These are phyloP conservation scores for Pholiota conissans DNA, from an alignment of 768 basidiomycete genomes.

Conservation along the genomic window DNA sequence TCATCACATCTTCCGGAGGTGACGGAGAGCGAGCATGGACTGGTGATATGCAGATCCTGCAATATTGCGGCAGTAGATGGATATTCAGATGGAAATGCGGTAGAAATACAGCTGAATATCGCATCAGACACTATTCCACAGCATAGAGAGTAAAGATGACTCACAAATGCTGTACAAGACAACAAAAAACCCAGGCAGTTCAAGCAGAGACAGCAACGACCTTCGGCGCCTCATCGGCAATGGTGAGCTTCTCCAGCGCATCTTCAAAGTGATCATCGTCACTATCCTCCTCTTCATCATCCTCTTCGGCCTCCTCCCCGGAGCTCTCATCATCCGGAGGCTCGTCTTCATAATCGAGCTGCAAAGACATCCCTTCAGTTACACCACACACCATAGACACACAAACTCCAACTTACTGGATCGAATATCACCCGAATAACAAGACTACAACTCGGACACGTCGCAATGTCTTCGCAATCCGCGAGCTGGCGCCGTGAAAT, in stretches of 20 bases:
- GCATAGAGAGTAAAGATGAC: background rate
- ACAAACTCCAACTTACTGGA: constrained; percentile 81
- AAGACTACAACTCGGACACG: constrained; percentile 94
- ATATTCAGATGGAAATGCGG: background rate
- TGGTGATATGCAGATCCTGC: background rate
- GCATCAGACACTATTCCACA: background rate
- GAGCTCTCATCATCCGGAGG: constrained; percentile 53
- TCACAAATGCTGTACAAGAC: constrained; percentile 2
- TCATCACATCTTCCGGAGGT: no score
- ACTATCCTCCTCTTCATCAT: constrained; percentile 37
- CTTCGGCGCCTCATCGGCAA: constrained; percentile 35
- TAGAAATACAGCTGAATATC: background rate
- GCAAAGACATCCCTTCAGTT: constrained; percentile 3
- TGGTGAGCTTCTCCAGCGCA: constrained; percentile 62
- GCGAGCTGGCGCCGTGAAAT: constrained; percentile 84
- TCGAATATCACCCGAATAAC: constrained; percentile 93
- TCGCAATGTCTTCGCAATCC: constrained; percentile 91
- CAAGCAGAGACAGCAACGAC: constrained; percentile 2
- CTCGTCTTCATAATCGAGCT: constrained; percentile 88
- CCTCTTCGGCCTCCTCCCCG: constrained; percentile 39
- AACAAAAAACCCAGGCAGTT: background rate
- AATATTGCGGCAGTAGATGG: background rate
- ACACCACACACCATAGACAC: constrained; percentile 7
- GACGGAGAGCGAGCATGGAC: no score
- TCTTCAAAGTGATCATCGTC: constrained; percentile 58